phyloP scores from a whole-genome alignment of 805 yeast species.

The Brettanomyces custersianus region DNA sequence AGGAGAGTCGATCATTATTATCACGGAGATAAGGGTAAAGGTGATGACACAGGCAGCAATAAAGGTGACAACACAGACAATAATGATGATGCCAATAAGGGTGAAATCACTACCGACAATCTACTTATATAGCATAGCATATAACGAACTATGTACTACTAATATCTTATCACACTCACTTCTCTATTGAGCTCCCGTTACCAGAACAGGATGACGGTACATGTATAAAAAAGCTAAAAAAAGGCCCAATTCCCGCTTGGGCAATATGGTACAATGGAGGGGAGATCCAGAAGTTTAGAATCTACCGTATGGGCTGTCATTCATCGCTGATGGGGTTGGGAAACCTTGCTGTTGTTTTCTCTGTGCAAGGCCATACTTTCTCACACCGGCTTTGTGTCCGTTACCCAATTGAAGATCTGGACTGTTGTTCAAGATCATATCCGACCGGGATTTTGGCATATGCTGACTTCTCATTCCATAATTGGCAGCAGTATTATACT shows the following conservation, averaged over 20 bases:
- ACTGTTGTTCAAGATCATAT: slow-evolving; percentile 34
- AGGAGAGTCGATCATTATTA: slow-evolving; percentile 21
- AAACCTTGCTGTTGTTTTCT: slow-evolving; percentile 5
- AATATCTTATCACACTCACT: too few relatives aligned
- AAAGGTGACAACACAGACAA: not conserved
- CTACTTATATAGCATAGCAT: too few relatives aligned
- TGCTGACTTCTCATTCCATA: not conserved
- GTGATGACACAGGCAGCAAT: not conserved
- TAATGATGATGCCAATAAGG: slow-evolving; percentile 5
- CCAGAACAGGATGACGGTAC: too few relatives aligned
- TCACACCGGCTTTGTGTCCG: slow-evolving; percentile 11
- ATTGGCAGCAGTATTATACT: not conserved
- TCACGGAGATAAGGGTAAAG: slow-evolving; percentile 8
- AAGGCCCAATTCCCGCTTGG: too few relatives aligned
- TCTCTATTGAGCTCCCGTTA: too few relatives aligned
- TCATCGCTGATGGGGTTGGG: slow-evolving; percentile 1
- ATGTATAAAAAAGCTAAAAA: too few relatives aligned
- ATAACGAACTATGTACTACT: too few relatives aligned
- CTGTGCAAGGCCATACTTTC: slow-evolving; percentile 17
- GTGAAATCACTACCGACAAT: not conserved
- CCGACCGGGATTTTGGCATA: slow-evolving; percentile 1
- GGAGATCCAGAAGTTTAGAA: not conserved
- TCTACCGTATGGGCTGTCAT: slow-evolving; percentile 3
- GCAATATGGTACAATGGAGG: not conserved
- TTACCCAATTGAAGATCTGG: slow-evolving; percentile 34